These are phyloP conservation scores for Fistulifera solaris DNA, from an alignment of 108 stramenopile genomes.

Conservation along the genomic window DNA sequence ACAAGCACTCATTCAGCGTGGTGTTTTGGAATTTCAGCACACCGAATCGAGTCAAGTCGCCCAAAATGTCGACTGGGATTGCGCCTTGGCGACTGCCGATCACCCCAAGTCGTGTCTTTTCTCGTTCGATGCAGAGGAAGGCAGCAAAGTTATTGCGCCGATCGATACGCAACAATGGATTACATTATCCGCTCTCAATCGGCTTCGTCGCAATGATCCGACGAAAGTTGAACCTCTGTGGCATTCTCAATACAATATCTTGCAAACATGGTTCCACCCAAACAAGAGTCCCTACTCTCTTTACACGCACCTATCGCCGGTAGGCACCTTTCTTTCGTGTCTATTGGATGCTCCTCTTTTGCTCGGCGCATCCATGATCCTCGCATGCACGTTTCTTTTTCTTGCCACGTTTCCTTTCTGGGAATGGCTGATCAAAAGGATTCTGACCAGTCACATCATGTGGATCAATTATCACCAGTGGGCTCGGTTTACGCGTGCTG, in stretches of 20 bases:
- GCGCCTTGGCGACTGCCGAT: constrained; percentile 54
- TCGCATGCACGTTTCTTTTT: constrained; percentile 17
- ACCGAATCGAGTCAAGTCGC: constrained; percentile 41
- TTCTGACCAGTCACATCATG: constrained; percentile 45
- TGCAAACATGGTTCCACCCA: constrained; percentile 61
- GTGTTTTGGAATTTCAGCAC: constrained; percentile 45
- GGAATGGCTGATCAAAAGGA: constrained; percentile 37
- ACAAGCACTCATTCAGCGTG: constrained; percentile 62
- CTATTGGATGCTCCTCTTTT: constrained; percentile 48
- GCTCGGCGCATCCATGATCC: constrained; percentile 27
- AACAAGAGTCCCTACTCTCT: constrained; percentile 34
- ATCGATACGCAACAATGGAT: constrained; percentile 62
- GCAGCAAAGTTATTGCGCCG: constrained; percentile 74
- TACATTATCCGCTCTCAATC: constrained; percentile 58
- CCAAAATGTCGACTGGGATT: constrained; percentile 80
- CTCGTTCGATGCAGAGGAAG: constrained; percentile 66
- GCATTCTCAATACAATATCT: constrained; percentile 68
- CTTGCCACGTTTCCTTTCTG: constrained; percentile 49
- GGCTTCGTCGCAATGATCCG: constrained; percentile 73
- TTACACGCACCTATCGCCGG: constrained; percentile 50
- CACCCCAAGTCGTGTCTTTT: constrained; percentile 67
- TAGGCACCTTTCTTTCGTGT: constrained; percentile 47
- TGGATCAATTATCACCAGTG: constrained; percentile 66
- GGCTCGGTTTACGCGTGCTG: constrained; percentile 62
- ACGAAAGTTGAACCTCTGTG: constrained; percentile 87